Percentiles rank a stretch among this genome's conserved stretches.
phyloP scores from a whole-genome alignment of 169 alveolate genomes.

The Perkinsus olseni region DNA sequence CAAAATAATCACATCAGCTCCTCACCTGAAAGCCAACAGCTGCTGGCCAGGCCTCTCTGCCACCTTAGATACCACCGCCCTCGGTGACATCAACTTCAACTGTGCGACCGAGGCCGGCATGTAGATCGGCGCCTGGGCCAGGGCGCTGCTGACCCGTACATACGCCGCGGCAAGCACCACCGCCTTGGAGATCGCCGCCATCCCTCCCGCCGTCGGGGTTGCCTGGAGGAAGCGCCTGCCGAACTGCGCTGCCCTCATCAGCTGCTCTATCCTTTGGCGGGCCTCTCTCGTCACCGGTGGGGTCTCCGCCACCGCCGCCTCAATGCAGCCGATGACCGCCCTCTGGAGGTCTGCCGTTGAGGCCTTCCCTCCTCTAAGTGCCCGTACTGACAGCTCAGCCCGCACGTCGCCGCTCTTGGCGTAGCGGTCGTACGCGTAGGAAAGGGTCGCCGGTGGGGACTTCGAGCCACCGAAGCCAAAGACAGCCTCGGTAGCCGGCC shows the following conservation, averaged over 20 bases:
- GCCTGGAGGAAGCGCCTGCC: not conserved
- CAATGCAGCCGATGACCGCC: not conserved
- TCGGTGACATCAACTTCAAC: not conserved
- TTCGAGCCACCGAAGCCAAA: not conserved
- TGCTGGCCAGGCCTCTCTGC: not conserved
- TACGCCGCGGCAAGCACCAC: not conserved
- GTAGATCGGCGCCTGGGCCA: not conserved
- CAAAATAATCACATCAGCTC: not conserved
- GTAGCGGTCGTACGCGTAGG: not conserved
- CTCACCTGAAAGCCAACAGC: not conserved
- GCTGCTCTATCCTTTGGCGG: not conserved
- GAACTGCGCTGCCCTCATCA: not conserved
- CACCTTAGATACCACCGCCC: not conserved
- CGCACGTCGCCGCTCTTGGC: not conserved
- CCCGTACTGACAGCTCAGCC: not conserved
- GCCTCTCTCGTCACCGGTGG: not conserved
- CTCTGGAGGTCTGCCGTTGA: not conserved
- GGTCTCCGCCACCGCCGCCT: not conserved
- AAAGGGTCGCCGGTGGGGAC: not conserved
- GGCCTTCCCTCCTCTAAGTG: not conserved
- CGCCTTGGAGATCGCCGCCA: not conserved
- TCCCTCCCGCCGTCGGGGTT: not conserved
- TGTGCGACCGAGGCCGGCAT: not conserved
- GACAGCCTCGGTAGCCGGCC: not conserved
- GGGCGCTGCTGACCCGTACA: not conserved